Percentiles rank a stretch among this genome's conserved stretches.
Conservation (phyloP, 106 monocot species). For the Chionographis japonica region DNA sequence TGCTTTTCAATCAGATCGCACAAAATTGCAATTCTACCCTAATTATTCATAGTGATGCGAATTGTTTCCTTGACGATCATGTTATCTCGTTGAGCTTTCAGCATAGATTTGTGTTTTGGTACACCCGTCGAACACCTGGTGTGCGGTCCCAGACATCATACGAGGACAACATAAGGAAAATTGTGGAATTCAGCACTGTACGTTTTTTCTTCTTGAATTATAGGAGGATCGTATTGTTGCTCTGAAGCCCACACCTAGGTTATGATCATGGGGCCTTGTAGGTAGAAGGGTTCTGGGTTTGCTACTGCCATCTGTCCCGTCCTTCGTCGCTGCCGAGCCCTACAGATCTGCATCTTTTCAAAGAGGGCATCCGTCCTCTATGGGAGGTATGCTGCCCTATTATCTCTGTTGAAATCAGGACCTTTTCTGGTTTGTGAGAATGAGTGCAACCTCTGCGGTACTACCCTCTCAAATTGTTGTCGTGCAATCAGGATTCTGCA, state of each 20-base stretch:
- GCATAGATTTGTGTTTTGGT: slow-evolving; percentile 92
- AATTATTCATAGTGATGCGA: no score
- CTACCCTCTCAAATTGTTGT: slow-evolving; percentile 2
- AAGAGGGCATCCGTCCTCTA: slow-evolving; percentile 88
- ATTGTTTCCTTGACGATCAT: background rate
- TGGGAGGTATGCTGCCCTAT: slow-evolving; percentile 68
- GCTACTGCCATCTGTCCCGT: slow-evolving; percentile 86
- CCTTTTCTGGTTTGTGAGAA: background rate
- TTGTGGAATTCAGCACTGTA: slow-evolving; percentile 93
- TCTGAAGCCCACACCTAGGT: background rate
- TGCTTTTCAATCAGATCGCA: no score
- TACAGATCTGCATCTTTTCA: slow-evolving; percentile 94
- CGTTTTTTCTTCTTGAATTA: background rate
- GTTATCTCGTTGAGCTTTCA: slow-evolving; percentile 18
- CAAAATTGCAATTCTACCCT: no score
- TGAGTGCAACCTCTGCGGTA: background rate
- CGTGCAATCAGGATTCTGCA: slow-evolving; percentile 52
- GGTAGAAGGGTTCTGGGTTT: slow-evolving; percentile 98
- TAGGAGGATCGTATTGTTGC: background rate
- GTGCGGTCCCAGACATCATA: slow-evolving; percentile 73
- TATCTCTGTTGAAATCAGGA: background rate
- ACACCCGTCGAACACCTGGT: slow-evolving; percentile 77
- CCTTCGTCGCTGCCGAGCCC: slow-evolving; percentile 74
- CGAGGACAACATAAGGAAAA: slow-evolving; percentile 95
- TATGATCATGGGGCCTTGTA: slow-evolving; percentile 10